Evolutionary conservation across 805 yeast genomes (phyloP).

Genomic region (Naumovozyma castellii): DNA sequence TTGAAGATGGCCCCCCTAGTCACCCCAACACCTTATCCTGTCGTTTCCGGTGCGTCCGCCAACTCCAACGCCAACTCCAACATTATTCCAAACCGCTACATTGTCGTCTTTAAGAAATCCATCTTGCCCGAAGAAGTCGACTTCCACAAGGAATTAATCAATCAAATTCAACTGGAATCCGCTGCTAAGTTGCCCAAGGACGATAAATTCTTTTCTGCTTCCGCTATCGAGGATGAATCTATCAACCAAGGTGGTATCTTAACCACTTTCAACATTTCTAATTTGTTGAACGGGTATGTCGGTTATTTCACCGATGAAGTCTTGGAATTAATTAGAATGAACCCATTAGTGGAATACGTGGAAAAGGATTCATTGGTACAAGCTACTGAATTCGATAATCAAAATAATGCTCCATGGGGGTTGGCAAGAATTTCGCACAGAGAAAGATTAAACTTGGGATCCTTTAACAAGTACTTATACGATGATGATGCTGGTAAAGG

Average conservation of each 20-base stretch:
- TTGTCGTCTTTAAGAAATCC: conserved; percentile 70
- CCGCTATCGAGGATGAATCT: too few relatives aligned
- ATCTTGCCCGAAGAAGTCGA: conserved; percentile 43
- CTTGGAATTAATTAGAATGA: conserved; percentile 60
- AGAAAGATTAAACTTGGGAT: conserved; percentile 54
- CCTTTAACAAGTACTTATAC: conserved; percentile 64
- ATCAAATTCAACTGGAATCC: conserved; percentile 35
- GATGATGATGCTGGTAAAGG: conserved; percentile 72
- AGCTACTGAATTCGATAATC: conserved; percentile 54
- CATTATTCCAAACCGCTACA: conserved; percentile 65
- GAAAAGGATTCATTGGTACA: conserved; percentile 68
- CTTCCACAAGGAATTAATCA: conserved; percentile 62
- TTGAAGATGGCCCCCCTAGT: background rate
- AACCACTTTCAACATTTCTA: conserved; percentile 52
- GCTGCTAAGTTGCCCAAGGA: conserved; percentile 1
- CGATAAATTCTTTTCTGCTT: conserved; percentile 24
- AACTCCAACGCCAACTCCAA: conserved; percentile 27
- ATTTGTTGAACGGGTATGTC: conserved; percentile 63
- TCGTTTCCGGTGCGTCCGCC: too few relatives aligned
- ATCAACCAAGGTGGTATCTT: conserved; percentile 52
- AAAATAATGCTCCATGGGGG: conserved; percentile 92
- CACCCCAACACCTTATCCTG: conserved; percentile 6
- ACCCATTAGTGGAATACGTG: conserved; percentile 56
- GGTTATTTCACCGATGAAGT: conserved; percentile 75
- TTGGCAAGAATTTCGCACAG: conserved; percentile 83